phyloP scores from a whole-genome alignment of 345 rosid species.

The Acer negundo region DNA sequence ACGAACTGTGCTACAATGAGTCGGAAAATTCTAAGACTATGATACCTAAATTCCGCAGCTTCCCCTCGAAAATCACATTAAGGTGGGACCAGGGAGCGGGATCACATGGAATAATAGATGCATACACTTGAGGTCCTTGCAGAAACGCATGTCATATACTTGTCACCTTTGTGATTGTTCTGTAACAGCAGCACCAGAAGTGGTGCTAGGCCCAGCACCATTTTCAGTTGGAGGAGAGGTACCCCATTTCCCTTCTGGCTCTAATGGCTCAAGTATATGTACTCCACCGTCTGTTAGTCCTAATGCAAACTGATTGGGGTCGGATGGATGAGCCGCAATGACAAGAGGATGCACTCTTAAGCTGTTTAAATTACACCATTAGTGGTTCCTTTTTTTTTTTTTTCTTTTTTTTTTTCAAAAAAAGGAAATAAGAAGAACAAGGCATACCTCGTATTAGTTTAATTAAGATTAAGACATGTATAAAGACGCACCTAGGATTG shows the following conservation, averaged over 20 bases:
- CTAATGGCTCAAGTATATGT: slow-evolving; percentile 66
- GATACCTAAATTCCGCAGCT: slow-evolving; percentile 31
- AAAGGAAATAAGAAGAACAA: background rate
- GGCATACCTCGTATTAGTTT: background rate
- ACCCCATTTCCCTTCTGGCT: slow-evolving; percentile 87
- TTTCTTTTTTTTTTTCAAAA: background rate
- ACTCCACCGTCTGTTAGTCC: slow-evolving; percentile 77
- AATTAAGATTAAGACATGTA: background rate
- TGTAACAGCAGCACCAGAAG: slow-evolving; percentile 46
- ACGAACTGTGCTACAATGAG: slow-evolving; percentile 13
- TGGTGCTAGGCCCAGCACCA: slow-evolving; percentile 59
- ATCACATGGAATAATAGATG: slow-evolving; percentile 24
- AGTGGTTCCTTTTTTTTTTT: background rate
- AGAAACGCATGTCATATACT: slow-evolving; percentile 19
- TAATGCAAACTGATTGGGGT: slow-evolving; percentile 77
- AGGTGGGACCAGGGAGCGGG: slow-evolving; percentile 29
- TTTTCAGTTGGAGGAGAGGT: slow-evolving; percentile 73
- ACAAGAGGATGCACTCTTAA: slow-evolving; percentile 72
- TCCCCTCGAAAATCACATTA: slow-evolving; percentile 36
- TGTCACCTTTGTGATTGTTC: slow-evolving; percentile 65
- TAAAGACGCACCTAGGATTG: slow-evolving; percentile 61
- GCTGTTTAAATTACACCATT: slow-evolving; percentile 46
- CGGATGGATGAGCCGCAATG: slow-evolving; percentile 74
- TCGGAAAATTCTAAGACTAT: slow-evolving; percentile 20
- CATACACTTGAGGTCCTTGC: slow-evolving; percentile 11